Conservation (phyloP, 768 basidiomycete species). For the Boletus pseudo-olivaceus region DNA sequence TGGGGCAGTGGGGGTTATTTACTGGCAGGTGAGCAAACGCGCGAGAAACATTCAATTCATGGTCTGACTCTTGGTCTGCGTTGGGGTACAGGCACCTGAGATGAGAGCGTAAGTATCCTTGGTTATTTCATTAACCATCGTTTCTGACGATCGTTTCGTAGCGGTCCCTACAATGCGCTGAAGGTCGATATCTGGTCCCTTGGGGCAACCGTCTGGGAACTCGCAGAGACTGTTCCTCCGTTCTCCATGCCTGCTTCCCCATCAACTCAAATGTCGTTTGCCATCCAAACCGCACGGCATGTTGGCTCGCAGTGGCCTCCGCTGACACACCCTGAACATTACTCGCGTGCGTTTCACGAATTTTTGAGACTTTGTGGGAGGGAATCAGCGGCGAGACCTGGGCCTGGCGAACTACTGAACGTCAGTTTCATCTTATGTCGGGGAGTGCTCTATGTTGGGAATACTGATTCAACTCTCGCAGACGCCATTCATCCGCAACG, state of each 20-base stretch:
- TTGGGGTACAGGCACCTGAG: conserved; percentile 58
- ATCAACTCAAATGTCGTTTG: conserved; percentile 14
- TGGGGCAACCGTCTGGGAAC: conserved; percentile 82
- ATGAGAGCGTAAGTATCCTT: conserved; percentile 54
- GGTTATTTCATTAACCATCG: neutral
- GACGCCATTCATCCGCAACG: conserved; percentile 63
- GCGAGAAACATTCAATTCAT: neutral
- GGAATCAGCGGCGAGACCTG: conserved; percentile 53
- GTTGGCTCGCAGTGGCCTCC: conserved; percentile 65
- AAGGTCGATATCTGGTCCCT: conserved; percentile 80
- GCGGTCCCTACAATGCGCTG: conserved; percentile 67
- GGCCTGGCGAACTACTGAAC: conserved; percentile 52
- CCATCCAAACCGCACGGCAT: conserved; percentile 39
- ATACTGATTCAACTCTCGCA: conserved; percentile 26
- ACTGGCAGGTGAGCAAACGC: conserved; percentile 64
- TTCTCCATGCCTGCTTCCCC: conserved; percentile 47
- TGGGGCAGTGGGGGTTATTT: conserved; percentile 67
- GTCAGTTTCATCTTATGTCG: conserved; percentile 36
- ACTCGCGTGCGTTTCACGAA: conserved; percentile 67
- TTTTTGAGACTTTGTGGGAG: conserved; percentile 68
- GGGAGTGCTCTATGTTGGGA: neutral
- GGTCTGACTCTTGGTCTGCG: neutral
- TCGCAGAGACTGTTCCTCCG: conserved; percentile 71
- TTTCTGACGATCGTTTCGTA: conserved; percentile 24
- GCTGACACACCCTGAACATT: conserved; percentile 53